Evolutionary conservation across 2,329 filamentous ascomycete genomes (phyloP), one percentile per base, ranked within the genome.

Genomic region (Didymella pinodella): DNA sequence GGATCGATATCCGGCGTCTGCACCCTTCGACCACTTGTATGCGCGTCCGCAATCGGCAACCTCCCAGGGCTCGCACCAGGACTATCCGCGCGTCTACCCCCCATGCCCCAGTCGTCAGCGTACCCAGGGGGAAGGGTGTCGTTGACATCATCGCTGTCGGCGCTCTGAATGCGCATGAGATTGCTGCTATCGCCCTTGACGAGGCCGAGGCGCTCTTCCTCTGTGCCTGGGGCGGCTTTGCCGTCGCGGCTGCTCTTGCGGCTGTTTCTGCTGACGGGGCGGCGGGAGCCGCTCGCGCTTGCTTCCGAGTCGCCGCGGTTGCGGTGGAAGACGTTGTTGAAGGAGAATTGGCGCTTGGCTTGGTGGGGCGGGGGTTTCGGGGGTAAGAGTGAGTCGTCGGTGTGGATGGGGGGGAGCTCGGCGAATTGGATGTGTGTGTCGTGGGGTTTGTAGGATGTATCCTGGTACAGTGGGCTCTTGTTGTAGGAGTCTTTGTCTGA

Each of bases 331-430:
- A 97, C 87, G 65, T 90, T 92, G 65, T 93, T 90, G 82, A 98
- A 98, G 18, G 91, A 96, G 79, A 98, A 99, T 73, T 97, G 92
- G 60, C 94, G 85, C 11, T 90, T 86, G 64, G 77, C 62, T 65
- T 75, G 63, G 56, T 82, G 87, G 4, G 88, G 88, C 1, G 88
- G 88, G 3, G 85, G 76, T 56, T 71, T 75, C 0, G 89, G 88
- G 1, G 87, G 83, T 3, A 78, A 79, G 12, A 83, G 77, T 63
- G 75, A 80, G 48, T 76, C 75, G 48, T 66, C 79, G 25, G 77
- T 70, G 7, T 65, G 60, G 4, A 64, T 62, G 7, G 77, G 70
- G 8, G 77, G 72, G 16, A 70, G 65, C n/a, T 68, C 64, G n/a
- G 75, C 74, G 64, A 79, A 86, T 16, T 85, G 84, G 32, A 78